Evolutionary conservation across 2,329 filamentous ascomycete species (phyloP).

Genomic region (Ophiostoma quercus): DNA sequence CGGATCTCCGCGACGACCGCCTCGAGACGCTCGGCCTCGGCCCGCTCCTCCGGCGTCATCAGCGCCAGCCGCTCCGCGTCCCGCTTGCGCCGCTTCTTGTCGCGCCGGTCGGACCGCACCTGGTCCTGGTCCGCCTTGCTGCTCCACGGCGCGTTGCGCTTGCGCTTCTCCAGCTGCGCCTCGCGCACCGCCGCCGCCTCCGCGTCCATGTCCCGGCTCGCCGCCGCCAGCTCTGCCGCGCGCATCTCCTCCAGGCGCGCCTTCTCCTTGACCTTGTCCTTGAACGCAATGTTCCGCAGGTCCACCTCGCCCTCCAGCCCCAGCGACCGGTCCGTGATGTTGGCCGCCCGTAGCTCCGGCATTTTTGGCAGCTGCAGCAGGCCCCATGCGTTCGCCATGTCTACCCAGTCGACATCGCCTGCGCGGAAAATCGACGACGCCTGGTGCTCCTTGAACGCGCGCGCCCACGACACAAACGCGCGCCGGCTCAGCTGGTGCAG

Average conservation of each 20-base stretch:
- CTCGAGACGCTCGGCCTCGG: slow-evolving; percentile 58
- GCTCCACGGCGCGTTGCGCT: slow-evolving; percentile 67
- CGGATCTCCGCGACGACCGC: slow-evolving; percentile 61
- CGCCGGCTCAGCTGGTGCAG: slow-evolving; percentile 83
- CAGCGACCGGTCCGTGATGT: slow-evolving; percentile 61
- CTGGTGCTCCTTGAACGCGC: slow-evolving; percentile 85
- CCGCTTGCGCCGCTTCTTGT: slow-evolving; percentile 38
- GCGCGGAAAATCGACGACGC: slow-evolving; percentile 87
- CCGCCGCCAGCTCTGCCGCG: slow-evolving; percentile 42
- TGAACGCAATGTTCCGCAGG: slow-evolving; percentile 64
- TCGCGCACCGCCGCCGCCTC: slow-evolving; percentile 37
- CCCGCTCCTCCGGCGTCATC: slow-evolving; percentile 67
- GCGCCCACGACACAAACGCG: slow-evolving; percentile 89
- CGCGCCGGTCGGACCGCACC: slow-evolving; percentile 42
- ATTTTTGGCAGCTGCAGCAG: slow-evolving; percentile 83
- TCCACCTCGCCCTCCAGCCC: slow-evolving; percentile 58
- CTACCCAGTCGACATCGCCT: slow-evolving; percentile 75
- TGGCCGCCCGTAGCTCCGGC: slow-evolving; percentile 73
- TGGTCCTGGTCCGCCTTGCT: slow-evolving; percentile 63
- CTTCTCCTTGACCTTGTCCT: slow-evolving; percentile 66
- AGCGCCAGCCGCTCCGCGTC: slow-evolving; percentile 58
- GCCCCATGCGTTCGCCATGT: slow-evolving; percentile 77
- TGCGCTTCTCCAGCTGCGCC: slow-evolving; percentile 42
- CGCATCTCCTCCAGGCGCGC: slow-evolving; percentile 52
- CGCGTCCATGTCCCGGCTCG: slow-evolving; percentile 33